Evolutionary conservation across 1,139 yeast species (phyloP).

Genomic region (Blastobotrys apis): DNA sequence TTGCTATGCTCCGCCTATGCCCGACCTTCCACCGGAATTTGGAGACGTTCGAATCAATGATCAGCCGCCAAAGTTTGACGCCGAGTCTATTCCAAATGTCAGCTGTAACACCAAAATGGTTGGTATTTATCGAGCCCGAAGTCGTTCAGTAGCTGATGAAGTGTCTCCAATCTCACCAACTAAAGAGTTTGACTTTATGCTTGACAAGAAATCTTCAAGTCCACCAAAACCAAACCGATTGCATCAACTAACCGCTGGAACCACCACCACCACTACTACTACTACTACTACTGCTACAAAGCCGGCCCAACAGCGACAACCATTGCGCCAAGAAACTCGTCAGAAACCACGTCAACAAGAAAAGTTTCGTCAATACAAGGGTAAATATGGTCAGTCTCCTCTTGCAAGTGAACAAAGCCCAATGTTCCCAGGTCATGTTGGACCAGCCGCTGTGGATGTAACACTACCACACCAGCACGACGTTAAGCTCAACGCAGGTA

Average conservation of each 20-base stretch:
- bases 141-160: background rate
- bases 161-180: constrained; percentile 9
- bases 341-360: background rate
- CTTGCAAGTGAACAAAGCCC: background rate
- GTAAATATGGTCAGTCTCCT: constrained; percentile 1
- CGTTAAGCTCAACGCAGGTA: constrained; percentile 25
- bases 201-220: constrained; percentile 8
- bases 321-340: background rate
- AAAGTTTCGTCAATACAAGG: constrained; percentile 2
- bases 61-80: constrained; percentile 5
- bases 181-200: constrained; percentile 15
- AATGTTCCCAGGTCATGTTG: background rate
- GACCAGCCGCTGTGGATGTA: background rate
- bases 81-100: background rate
- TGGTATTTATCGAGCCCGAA: background rate
- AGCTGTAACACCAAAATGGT: background rate
- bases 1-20: background rate
- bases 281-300: background rate
- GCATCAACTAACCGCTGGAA: constrained; percentile 4
- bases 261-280: constrained; percentile 9
- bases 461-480: background rate
- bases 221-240: constrained; percentile 16
- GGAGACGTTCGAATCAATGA: constrained; percentile 4
- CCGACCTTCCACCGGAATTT: background rate
- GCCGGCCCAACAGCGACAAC: background rate